Percentiles rank a stretch among this genome's conserved stretches.
These are phyloP conservation scores for Przewalskia tangutica DNA, from an alignment of 257 asterid species.

Conservation along the genomic window DNA sequence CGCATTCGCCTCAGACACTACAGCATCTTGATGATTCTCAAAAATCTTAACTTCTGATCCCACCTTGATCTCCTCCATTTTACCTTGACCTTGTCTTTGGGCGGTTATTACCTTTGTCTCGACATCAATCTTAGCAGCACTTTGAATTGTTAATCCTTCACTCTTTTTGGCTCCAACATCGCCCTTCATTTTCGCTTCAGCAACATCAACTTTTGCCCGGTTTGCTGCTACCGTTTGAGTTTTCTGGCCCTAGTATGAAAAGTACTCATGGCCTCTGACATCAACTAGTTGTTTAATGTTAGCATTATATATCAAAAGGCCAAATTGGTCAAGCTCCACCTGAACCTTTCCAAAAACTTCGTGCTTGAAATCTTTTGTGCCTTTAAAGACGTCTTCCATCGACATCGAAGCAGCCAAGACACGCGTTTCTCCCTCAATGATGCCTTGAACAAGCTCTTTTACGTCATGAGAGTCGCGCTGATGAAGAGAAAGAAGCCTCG, in stretches of 20 bases:
- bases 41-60: conserved; percentile 37
- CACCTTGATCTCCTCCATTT: conserved; percentile 41
- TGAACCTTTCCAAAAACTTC: conserved; percentile 60
- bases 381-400: conserved; percentile 49
- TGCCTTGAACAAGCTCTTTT: conserved; percentile 48
- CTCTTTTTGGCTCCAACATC: conserved; percentile 40
- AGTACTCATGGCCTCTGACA: conserved; percentile 58
- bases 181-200: conserved; percentile 67
- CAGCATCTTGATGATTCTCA: conserved; percentile 44
- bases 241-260: conserved; percentile 55
- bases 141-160: conserved; percentile 45
- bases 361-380: conserved; percentile 49
- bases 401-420: conserved; percentile 67
- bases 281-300: conserved; percentile 63
- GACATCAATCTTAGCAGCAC: conserved; percentile 51
- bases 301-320: conserved; percentile 51
- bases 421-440: conserved; percentile 63
- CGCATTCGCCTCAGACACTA: conserved; percentile 47
- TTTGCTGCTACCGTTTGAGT: conserved; percentile 63
- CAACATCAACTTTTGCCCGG: conserved; percentile 44
- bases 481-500: conserved; percentile 48
- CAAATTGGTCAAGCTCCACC: conserved; percentile 52
- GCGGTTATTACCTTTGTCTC: conserved; percentile 47
- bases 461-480: conserved; percentile 46
- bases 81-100: conserved; percentile 44